These are phyloP conservation scores for Saccharomycopsis sp. DNA, from an alignment of 805 yeast species.

Conservation along the genomic window DNA sequence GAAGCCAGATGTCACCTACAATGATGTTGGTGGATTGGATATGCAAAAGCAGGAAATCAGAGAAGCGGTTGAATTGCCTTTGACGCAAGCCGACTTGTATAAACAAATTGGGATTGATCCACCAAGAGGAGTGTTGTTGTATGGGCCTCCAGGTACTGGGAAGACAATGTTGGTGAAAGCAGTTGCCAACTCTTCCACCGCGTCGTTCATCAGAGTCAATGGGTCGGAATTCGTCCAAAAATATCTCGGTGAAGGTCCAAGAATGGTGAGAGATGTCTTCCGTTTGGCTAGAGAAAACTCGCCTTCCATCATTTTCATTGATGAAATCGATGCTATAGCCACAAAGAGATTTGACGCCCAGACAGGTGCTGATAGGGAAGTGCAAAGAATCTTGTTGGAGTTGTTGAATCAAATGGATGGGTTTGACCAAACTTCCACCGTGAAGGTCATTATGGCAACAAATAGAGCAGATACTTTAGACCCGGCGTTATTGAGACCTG, in stretches of 20 bases:
- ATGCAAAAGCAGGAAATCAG: slow-evolving; percentile 99
- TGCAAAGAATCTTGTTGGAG: slow-evolving; percentile 93
- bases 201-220: slow-evolving; percentile 90
- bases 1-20: slow-evolving; percentile 86
- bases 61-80: slow-evolving; percentile 95
- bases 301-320: slow-evolving; percentile 94
- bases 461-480: slow-evolving; percentile 99
- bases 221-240: slow-evolving; percentile 98
- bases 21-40: slow-evolving; percentile 97
- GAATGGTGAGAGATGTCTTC: slow-evolving; percentile 99
- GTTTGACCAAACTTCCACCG: slow-evolving; percentile 89
- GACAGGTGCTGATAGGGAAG: slow-evolving; percentile 99
- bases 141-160: slow-evolving; percentile 99
- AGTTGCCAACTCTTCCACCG: slow-evolving; percentile 93
- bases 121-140: slow-evolving; percentile 92
- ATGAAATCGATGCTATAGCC: slow-evolving; percentile 98
- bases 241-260: slow-evolving; percentile 97
- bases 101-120: slow-evolving; percentile 98
- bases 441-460: slow-evolving; percentile 98
- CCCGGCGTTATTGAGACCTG: slow-evolving; percentile 97
- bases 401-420: slow-evolving; percentile 98
- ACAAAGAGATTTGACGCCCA: slow-evolving; percentile 99
- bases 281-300: slow-evolving; percentile 95
- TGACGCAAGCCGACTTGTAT: slow-evolving; percentile 91
- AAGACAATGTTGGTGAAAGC: slow-evolving; percentile 99